Percentiles rank a stretch among this genome's conserved stretches.
Evolutionary conservation across 352 stramenopile species (phyloP).

Genomic region (Globisporangium radiosum): DNA sequence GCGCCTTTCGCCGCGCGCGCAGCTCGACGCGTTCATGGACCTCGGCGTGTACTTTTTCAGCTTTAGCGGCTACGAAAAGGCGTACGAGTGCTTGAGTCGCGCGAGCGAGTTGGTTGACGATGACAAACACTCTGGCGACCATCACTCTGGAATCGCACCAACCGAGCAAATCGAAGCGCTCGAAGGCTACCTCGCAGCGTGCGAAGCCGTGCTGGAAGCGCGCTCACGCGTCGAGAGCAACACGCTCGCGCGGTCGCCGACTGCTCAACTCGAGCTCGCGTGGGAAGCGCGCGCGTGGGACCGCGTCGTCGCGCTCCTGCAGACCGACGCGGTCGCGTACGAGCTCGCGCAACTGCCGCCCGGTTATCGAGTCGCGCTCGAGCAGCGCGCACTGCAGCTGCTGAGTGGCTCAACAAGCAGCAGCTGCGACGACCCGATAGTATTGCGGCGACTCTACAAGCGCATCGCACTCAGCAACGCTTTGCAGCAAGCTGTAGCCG

Average conservation of each 20-base stretch:
- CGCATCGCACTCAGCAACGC: conserved; percentile 42
- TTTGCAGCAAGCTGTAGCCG: conserved; percentile 5
- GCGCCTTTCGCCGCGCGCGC: conserved; percentile 28
- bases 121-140: conserved; percentile 9
- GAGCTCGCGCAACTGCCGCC: conserved; percentile 24
- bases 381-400: conserved; percentile 38
- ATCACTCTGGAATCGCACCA: conserved; percentile 20
- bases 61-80: conserved; percentile 68
- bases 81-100: conserved; percentile 67
- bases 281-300: conserved; percentile 48
- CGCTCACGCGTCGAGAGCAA: conserved; percentile 28
- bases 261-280: conserved; percentile 35
- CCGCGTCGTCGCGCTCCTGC: conserved; percentile 33
- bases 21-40: conserved; percentile 63
- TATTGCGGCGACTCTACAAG: conserved; percentile 44
- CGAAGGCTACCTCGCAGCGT: conserved; percentile 69
- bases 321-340: conserved; percentile 34
- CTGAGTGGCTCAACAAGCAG: conserved; percentile 23
- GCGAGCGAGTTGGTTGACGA: conserved; percentile 51
- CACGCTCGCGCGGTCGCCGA: conserved; percentile 25
- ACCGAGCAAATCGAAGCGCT: conserved; percentile 19
- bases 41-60: conserved; percentile 72
- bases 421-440: conserved; percentile 15
- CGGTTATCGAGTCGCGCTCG: conserved; percentile 31
- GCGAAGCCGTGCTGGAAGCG: conserved; percentile 54